These are phyloP conservation scores for Coemansia sp. DNA, from an alignment of 192 early-diverging fungal species.

Conservation along the genomic window DNA sequence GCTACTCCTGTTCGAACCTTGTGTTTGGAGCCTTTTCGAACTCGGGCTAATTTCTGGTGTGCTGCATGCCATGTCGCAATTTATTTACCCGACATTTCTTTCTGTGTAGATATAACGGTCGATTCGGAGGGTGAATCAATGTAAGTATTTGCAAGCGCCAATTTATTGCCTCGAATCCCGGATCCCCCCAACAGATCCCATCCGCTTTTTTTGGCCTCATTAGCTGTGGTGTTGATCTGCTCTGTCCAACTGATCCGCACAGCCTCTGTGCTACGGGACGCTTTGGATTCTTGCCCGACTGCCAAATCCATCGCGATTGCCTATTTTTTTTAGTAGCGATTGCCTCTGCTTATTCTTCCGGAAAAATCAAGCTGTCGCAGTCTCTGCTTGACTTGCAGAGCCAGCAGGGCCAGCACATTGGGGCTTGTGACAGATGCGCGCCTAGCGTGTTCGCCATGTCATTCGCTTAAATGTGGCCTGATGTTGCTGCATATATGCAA, in stretches of 20 bases:
- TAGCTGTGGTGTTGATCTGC: neutral
- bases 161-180: neutral
- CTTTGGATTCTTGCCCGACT: neutral
- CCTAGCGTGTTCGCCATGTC: neutral
- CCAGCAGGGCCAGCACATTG: neutral
- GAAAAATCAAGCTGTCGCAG: neutral
- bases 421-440: neutral
- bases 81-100: slow-evolving; percentile 8
- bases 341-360: neutral
- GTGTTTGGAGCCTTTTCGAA: neutral
- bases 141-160: slow-evolving; percentile 45
- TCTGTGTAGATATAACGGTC: slow-evolving; percentile 56
- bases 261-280: neutral
- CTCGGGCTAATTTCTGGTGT: slow-evolving; percentile 6
- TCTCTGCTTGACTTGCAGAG: neutral
- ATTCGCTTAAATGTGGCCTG: neutral
- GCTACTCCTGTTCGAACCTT: neutral
- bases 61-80: neutral
- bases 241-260: neutral
- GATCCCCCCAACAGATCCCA: slow-evolving; percentile 7
- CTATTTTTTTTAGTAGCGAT: neutral
- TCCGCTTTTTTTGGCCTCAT: neutral
- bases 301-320: neutral
- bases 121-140: slow-evolving; percentile 69
- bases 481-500: neutral